Percentiles rank a stretch among this genome's conserved stretches.
phyloP scores from a whole-genome alignment of 371 early-diverging fungal genomes.

The Dichotomocladium elegans region DNA sequence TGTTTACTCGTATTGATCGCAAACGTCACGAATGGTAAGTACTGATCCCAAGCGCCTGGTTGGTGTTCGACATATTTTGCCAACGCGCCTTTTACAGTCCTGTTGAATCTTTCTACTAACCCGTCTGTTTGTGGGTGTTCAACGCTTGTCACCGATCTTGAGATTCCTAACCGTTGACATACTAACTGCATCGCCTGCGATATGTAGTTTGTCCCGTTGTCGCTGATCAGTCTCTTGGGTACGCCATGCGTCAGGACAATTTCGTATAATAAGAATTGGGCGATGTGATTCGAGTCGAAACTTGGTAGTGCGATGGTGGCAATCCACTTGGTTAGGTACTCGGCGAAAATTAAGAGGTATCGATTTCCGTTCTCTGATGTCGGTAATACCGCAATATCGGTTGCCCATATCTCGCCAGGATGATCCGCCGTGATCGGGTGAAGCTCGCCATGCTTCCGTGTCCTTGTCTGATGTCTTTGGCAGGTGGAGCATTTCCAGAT shows the following conservation, averaged over 20 bases:
- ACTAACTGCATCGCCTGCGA: slow-evolving; percentile 10
- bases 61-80: slow-evolving; percentile 2
- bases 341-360: slow-evolving; percentile 17
- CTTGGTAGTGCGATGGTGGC: slow-evolving; percentile 5
- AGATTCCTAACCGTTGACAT: slow-evolving; percentile 3
- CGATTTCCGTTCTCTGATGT: slow-evolving; percentile 10
- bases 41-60: slow-evolving; percentile 7
- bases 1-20: slow-evolving; percentile 16
- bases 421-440: neutral
- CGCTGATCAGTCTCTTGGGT: neutral
- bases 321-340: no score
- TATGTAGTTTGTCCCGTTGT: slow-evolving; percentile 12
- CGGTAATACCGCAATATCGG: slow-evolving; percentile 18
- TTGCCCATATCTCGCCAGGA: slow-evolving; percentile 15
- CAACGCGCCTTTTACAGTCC: slow-evolving; percentile 9
- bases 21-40: slow-evolving; percentile 14
- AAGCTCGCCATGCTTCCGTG: slow-evolving; percentile 3
- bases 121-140: slow-evolving; percentile 19
- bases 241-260: neutral
- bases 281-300: neutral
- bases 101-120: slow-evolving; percentile 15
- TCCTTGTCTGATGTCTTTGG: slow-evolving; percentile 4
- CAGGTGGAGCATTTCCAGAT: neutral
- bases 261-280: neutral
- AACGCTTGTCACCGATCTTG: slow-evolving; percentile 5